Evolutionary conservation across 257 asterid species (phyloP).

Genomic region (Anisodus acutangulus): DNA sequence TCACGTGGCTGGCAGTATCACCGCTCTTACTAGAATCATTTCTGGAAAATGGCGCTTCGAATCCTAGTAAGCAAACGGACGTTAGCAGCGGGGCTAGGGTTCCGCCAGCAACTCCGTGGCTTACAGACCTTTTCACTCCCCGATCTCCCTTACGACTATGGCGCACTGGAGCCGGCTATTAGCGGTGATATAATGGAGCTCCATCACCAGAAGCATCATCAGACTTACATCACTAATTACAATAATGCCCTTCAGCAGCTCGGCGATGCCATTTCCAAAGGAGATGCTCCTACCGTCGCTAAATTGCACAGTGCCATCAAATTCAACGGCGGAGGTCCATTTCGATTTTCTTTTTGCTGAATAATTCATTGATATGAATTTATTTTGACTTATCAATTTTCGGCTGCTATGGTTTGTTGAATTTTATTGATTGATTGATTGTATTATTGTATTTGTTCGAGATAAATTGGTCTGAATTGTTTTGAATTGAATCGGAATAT

Average conservation of each 20-base stretch:
- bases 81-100: constrained; percentile 37
- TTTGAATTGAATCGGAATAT: background rate
- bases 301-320: constrained; percentile 91
- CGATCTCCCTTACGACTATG: constrained; percentile 85
- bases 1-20: too few species aligned
- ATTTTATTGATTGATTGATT: background rate
- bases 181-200: constrained; percentile 92
- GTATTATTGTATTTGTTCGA: background rate
- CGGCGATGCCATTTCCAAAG: constrained; percentile 64
- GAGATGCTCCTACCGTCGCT: constrained; percentile 67
- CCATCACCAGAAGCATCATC: constrained; percentile 98
- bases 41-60: constrained; percentile 62
- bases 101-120: constrained; percentile 55
- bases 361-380: background rate
- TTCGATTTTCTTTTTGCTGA: background rate
- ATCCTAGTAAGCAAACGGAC: constrained; percentile 47
- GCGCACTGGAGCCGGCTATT: constrained; percentile 86
- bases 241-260: constrained; percentile 91
- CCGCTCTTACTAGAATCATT: too few species aligned
- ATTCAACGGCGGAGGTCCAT: constrained; percentile 95
- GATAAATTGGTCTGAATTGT: background rate
- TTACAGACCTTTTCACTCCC: constrained; percentile 74
- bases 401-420: background rate
- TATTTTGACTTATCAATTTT: too few species aligned
- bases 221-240: constrained; percentile 85